These are phyloP conservation scores for Ceriops tagal DNA, from an alignment of 345 rosid genomes.

Conservation along the genomic window DNA sequence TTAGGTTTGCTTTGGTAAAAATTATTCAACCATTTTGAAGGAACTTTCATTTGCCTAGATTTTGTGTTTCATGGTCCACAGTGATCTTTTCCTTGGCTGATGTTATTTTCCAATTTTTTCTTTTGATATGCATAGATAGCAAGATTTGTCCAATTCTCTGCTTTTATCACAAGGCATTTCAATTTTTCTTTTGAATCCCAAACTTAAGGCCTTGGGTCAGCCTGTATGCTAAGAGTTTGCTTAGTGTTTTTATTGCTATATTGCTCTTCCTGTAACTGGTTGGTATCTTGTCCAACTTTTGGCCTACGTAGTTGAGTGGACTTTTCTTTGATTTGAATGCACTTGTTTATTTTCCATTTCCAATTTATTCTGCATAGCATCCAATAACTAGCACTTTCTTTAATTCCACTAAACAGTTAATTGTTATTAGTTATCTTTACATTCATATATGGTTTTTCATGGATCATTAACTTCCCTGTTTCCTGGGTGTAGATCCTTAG, in stretches of 20 bases:
- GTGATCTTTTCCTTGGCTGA: background rate
- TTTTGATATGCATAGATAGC: background rate
- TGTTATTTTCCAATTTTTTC: background rate
- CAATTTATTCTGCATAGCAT: no score
- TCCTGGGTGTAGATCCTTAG: constrained; percentile 55
- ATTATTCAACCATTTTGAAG: background rate
- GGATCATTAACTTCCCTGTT: background rate
- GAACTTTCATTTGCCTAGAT: background rate
- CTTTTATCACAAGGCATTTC: no score
- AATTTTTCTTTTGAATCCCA: background rate
- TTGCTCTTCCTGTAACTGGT: no score
- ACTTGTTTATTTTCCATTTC: background rate
- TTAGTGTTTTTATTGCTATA: background rate
- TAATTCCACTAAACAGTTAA: background rate
- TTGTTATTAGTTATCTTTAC: background rate
- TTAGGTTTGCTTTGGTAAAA: background rate
- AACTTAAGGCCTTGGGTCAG: background rate
- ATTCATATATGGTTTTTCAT: background rate
- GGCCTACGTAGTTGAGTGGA: background rate
- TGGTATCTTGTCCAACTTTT: no score
- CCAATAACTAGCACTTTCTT: background rate
- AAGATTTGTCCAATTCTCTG: no score
- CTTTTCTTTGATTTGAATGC: background rate
- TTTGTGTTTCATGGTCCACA: background rate
- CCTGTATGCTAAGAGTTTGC: background rate